Base-by-base conservation (phyloP, 1,284 basidiomycete genomes). In the Trametes pubescens region DNA sequence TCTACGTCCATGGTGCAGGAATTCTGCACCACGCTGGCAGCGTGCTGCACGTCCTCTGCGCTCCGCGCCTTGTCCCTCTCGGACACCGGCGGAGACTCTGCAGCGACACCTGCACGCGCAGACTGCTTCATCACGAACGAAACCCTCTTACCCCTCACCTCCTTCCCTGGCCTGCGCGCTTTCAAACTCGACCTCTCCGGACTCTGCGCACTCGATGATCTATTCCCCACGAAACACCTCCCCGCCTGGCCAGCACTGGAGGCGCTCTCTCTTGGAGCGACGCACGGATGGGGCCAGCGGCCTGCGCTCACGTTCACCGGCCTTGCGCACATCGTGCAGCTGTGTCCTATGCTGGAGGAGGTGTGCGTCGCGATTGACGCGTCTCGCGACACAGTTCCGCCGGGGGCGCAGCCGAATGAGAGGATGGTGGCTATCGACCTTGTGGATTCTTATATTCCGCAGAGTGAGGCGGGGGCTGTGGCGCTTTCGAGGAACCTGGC, bases 311-410 rank as follows among this genome's bases (percentile, higher is more conserved):
- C 61, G 3, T 64, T 61, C 43, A 52, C 56, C 14, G 65, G 61
- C 24, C 59, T 66, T 11, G 61, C 47, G 11, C 18, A 51, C 10
- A 9, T 64, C n/a, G 59, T 61, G n/a, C 37, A 35, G 9, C 9
- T 43, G 2, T 57, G 52, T 16, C 65, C 59, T 5, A 40, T 13
- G 22, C 51, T 64, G 9, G 59, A 55, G n/a, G 24, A 40, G 21
- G 47, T 66, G 16, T 35, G 34, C 18, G n/a, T 64, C 26, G 48
- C 65, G 5, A 61, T 66, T 21, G 52, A 66, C 40, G 55, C 51
- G 2, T 37, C 56, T 8, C 35, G 24, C 4, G 37, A 43, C 13
- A 47, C 51, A 43, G n/a, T 55, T 8, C 21, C 34, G 8, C 21
- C 4, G 4, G 35, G 6, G 9, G 22, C 43, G 18, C 22, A 18